phyloP scores from a whole-genome alignment of 1,284 basidiomycete genomes.

The Trichosporon sp. region DNA sequence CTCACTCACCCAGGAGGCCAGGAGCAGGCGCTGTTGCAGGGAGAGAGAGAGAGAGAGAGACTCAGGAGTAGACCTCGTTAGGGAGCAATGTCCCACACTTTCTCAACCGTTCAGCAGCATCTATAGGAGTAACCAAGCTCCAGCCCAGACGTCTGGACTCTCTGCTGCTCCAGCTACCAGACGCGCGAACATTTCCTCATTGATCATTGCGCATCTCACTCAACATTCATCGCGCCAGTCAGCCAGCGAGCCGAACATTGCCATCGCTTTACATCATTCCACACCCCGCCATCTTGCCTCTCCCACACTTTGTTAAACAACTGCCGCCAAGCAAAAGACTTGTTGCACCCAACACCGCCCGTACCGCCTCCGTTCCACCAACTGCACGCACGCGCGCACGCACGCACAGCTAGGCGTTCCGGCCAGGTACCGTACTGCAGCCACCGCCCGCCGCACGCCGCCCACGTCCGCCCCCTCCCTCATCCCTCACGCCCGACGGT shows the following conservation, averaged over 20 bases:
- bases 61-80: not conserved
- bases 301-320: slow-evolving; percentile 15
- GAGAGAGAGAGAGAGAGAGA: no score
- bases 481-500: not conserved
- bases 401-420: not conserved
- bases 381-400: not conserved
- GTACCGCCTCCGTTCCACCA: not conserved
- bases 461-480: not conserved
- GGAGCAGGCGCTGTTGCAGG: no score
- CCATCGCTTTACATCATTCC: slow-evolving; percentile 5
- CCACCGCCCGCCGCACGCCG: not conserved
- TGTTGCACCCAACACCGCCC: slow-evolving; percentile 4
- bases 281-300: not conserved
- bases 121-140: not conserved
- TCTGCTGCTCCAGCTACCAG: not conserved
- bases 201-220: slow-evolving; percentile 1
- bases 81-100: not conserved
- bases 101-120: not conserved
- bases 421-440: not conserved
- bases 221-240: not conserved
- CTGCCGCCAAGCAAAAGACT: not conserved
- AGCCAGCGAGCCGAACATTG: no score
- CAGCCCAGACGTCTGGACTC: not conserved
- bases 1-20: not conserved
- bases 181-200: slow-evolving; percentile 8